phyloP scores from a whole-genome alignment of 306 rosid genomes.

The Glycine soja region DNA sequence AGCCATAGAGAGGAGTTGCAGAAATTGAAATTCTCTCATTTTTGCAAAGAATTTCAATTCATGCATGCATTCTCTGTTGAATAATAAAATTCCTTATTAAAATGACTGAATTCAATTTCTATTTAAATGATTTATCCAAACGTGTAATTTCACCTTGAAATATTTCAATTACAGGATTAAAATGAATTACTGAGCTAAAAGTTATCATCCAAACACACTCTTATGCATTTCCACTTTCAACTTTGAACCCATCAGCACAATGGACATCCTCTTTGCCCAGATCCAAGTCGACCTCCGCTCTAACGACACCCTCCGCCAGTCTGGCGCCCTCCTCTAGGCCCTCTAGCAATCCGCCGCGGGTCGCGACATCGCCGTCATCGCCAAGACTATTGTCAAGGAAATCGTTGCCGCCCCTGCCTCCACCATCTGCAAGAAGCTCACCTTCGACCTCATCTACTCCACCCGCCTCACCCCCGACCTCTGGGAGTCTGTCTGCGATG shows the following conservation, averaged over 20 bases:
- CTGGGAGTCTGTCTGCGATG: slow-evolving; percentile 91
- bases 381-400: slow-evolving; percentile 92
- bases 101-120: no score
- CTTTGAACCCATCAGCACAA: not conserved
- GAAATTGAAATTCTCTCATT: no score
- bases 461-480: slow-evolving; percentile 94
- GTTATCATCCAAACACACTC: not conserved
- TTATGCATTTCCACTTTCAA: not conserved
- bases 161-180: not conserved
- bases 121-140: no score
- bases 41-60: no score
- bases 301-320: slow-evolving; percentile 95
- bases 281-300: slow-evolving; percentile 99
- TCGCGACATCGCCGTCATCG: slow-evolving; percentile 85
- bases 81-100: no score
- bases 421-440: slow-evolving; percentile 91
- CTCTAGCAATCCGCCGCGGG: slow-evolving; percentile 99
- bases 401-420: slow-evolving; percentile 98
- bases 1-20: no score
- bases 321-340: slow-evolving; percentile 92
- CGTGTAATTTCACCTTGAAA: no score
- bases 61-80: no score
- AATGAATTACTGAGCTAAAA: no score
- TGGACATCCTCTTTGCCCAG: slow-evolving; percentile 99
- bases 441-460: slow-evolving; percentile 94